phyloP scores from a whole-genome alignment of 352 stramenopile species.

The Phytophthora hibernalis region DNA sequence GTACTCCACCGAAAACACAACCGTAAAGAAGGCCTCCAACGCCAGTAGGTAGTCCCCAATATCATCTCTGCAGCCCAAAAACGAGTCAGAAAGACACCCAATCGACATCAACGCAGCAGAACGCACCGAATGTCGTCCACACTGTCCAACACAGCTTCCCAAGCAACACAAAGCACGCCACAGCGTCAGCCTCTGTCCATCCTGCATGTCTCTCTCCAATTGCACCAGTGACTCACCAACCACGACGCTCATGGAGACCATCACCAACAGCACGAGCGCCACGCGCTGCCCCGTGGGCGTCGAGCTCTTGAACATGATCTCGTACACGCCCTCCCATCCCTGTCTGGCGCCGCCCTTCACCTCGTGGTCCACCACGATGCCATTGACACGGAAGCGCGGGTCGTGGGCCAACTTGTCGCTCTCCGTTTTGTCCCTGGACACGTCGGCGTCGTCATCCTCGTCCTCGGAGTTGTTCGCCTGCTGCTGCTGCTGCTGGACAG shows the following conservation, averaged over 20 bases:
- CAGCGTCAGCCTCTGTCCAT: constrained; percentile 6
- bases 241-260: constrained; percentile 77
- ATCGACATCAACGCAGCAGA: constrained; percentile 27
- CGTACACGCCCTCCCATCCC: constrained; percentile 65
- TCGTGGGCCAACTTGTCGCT: constrained; percentile 42
- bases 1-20: constrained; percentile 88
- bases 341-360: constrained; percentile 64
- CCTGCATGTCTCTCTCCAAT: constrained; percentile 2
- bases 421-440: constrained; percentile 28
- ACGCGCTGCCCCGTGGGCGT: constrained; percentile 63
- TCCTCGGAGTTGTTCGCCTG: constrained; percentile 25
- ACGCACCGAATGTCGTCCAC: constrained; percentile 65
- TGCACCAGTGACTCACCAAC: constrained; percentile 49
- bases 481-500: constrained; percentile 32
- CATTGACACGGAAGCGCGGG: constrained; percentile 73
- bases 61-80: constrained; percentile 47
- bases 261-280: constrained; percentile 67
- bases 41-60: constrained; percentile 77
- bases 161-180: constrained; percentile 22
- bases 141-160: constrained; percentile 71
- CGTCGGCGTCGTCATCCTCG: constrained; percentile 37
- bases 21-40: constrained; percentile 85
- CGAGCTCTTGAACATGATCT: constrained; percentile 74
- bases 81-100: constrained; percentile 15
- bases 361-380: constrained; percentile 76